Base-by-base conservation (phyloP, 768 basidiomycete genomes). In the Russula emetica region DNA sequence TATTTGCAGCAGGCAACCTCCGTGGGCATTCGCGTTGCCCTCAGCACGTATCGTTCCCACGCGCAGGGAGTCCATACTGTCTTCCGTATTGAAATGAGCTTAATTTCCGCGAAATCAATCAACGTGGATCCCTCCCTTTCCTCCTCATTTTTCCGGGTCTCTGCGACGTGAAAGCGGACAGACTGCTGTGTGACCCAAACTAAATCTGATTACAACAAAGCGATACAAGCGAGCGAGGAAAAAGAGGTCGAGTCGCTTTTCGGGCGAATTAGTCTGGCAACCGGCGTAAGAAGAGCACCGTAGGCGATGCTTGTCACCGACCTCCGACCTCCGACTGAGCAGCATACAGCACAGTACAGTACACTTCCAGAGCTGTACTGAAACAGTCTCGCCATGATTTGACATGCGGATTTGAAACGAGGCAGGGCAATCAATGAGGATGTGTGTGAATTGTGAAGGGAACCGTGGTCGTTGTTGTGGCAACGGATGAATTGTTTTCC, bases 401-500 rank as follows among this genome's bases (percentile, higher is more conserved):
- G 58, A 59, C 47, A 50, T 8, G 22, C 34, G n/a, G 6, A 7
- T 28, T 50, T 24, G 26, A 40, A 51, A 40, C 16, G 58, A 28
- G 49, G 34, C 24, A 51, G 26, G 20, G 24, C 14, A 26, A 59
- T n/a, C 24, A 13, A 26, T 20, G 44, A 20, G 32, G 32, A 2
- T 55, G 53, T 55, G 53, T 55, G 53, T 55, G 53, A 38, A 38
- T 38, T 38, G 22, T 4, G 10, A 53, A 32, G 9, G 5, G n/a
- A n/a, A n/a, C n/a, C n/a, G n/a, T n/a, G n/a, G 32, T 13, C 1
- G 63, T 64, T 56, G 63, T 20, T 26, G 28, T 64, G 58, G 47
- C 53, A 64, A 64, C 63, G 52, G 50, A 30, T 26, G n/a, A n/a
- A 6, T 26, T 13, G 14, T 40, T 11, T 36, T 50, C 32, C 32